Base-by-base conservation (phyloP, 768 basidiomycete species). In the Harrya chromipes region DNA sequence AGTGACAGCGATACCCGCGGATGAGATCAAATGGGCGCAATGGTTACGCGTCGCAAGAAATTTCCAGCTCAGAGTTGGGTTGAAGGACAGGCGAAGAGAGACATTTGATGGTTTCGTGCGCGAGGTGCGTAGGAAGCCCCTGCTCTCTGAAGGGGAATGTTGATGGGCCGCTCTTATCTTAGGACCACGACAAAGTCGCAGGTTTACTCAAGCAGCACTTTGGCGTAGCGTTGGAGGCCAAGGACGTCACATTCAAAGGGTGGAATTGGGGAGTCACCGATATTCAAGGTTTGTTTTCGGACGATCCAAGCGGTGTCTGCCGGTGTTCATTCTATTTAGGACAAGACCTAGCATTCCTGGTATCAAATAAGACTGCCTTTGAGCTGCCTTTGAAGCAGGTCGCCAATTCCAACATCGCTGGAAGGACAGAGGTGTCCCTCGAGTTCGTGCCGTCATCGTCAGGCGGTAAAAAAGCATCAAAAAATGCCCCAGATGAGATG, bases 241-340 rank as follows among this genome's bases (percentile, higher is more conserved):
- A 84, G 66, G 97, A 99, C 56, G 77, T 84, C 16, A 85, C 90
- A 12, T 82, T 94, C 66, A 94, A 90, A 65, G 97, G 97, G 1
- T 98, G 93, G 93, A 98, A 99, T 67, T 98, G 97, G 97, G 97
- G 97, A 5, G 81, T 86, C 26, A 90, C 91, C 2, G 92, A 95
- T 62, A 90, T 98, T 55, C 88, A 91, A 79, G 91, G 95, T 91
- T 53, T 47, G 75, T 43, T 16, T 42, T 33, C 13, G n/a, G 40
- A 16, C 36, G 42, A 17, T 6, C 36, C 37, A 39, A 20, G 7
- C 11, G 23, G 20, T 20, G 9, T 35, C 26, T 19, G 9, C 29
- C 29, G 17, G 35, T 39, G 24, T 50, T 54, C 21, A 58, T 38
- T 33, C 44, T 14, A 38, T 21, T 14, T 52, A 97, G 95, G 91